A percentile compares a stretch with the other conserved stretches of the same genome.
phyloP scores from a whole-genome alignment of 306 rosid species.

The Biancaea sappan region DNA sequence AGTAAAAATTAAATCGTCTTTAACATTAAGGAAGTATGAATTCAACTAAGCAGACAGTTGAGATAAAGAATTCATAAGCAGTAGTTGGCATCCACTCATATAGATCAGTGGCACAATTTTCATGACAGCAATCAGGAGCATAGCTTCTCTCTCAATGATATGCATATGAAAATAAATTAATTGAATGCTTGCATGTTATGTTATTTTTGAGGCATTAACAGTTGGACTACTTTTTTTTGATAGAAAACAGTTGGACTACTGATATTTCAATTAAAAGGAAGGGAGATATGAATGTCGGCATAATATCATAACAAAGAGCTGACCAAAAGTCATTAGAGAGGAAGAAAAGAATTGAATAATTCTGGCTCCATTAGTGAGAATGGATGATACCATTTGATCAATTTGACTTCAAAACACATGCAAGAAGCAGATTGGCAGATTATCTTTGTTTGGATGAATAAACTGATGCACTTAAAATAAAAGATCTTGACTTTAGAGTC shows the following conservation, averaged over 20 bases:
- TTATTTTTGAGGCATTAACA: background rate
- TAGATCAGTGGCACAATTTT: background rate
- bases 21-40: background rate
- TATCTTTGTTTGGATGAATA: background rate
- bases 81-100: slow-evolving; percentile 15
- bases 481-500: slow-evolving; percentile 2
- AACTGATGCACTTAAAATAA: background rate
- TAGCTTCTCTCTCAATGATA: background rate
- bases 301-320: background rate
- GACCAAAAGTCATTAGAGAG: background rate
- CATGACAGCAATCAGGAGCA: background rate
- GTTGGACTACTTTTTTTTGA: background rate
- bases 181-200: background rate
- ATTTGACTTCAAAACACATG: background rate
- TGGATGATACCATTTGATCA: background rate
- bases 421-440: background rate
- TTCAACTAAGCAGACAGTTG: background rate
- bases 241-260: background rate
- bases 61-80: slow-evolving; percentile 11
- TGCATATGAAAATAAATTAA: background rate
- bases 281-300: background rate
- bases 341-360: background rate
- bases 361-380: background rate
- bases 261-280: background rate
- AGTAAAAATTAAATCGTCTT: slow-evolving; percentile 28